Evolutionary conservation across 176 grass and related monocot species (phyloP), one percentile per base, ranked within the genome.

Genomic region (Carex myosuroides): DNA sequence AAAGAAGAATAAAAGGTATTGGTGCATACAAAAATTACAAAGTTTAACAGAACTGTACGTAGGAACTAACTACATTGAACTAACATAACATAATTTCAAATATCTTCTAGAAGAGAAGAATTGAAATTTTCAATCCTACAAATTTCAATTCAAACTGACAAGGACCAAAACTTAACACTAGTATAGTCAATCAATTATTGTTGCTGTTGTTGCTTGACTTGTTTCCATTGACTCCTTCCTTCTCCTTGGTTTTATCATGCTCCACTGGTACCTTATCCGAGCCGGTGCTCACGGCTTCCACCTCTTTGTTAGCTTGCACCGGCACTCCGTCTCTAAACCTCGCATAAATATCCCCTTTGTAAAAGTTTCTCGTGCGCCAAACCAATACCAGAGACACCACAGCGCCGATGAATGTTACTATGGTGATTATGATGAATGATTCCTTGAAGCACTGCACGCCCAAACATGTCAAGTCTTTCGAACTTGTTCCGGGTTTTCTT

Each of bases 351-450:
- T 94, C 89, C 59, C 85, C 81, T 8, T 84, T 79, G 60, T 94
- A 94, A 80, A 94, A 94, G 13, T 87, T 74, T 76, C 78, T 92
- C 0, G 92, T 97, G 79, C 88, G 77, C 92, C 94, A 94, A 32
- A 67, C 87, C 8, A 97, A 82, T 33, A 94, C 5, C 20, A 97
- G 81, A 54, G 88, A 84, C n/a, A 89, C 90, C 3, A 86, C 37
- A 9, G 90, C 85, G 6, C 88, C 90, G 0, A 86, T 65, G 56
- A 87, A 68, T 58, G 92, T 97, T 0, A 89, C 87, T 11, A 67
- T 88, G 5, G 90, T 82, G 64, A 92, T 91, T 84, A 92, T 85
- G 26, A 94, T 22, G 84, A 92, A 97, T 3, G 92, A 88, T 8
- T 85, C 77, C 69, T 42, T 88, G 76, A 92, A 97, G 84, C 94